Evolutionary conservation across 2,329 filamentous ascomycete genomes (phyloP), one percentile per base, ranked within the genome.

Genomic region (Biscogniauxia marginata): DNA sequence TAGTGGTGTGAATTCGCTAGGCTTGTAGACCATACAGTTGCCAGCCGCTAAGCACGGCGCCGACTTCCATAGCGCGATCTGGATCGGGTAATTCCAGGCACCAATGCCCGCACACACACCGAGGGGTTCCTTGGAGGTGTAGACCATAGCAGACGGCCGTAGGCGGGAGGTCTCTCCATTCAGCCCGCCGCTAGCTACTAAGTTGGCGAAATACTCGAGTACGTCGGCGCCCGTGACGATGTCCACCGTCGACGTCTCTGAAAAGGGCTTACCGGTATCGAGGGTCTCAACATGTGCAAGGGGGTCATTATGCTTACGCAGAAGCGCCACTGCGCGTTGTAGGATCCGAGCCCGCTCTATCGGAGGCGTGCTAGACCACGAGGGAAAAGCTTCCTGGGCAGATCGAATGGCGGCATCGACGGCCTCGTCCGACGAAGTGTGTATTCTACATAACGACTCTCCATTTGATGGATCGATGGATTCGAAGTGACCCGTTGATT

Each of bases 11-110:
- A 90, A 89, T 77, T 96, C 91, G 63, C 89, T 93, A 7, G 91
- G 90, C 75, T 96, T 96, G 77, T 96, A 96, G 46, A 96, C 84
- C 88, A 96, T 93, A 69, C 88, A 90, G 74, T 96, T 96, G 19
- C 91, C 91, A 1, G 91, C 91, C 3, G 91, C 90, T 13, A 96
- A 80, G 65, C 91, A 95, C 0, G 91, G 89, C 0, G 89, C 90
- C 1, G 89, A 92, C 74, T 96, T 96, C 91, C 91, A 96, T 1
- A 96, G 79, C 7, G 91, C 91, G 63, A 96, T 96, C 72, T 96
- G 91, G 62, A 96, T 89, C 11, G 91, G 91, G 70, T 96, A 96
- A 74, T 96, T 96, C 91, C 91, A 96, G 13, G 91, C 91, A 54
- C 91, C 91, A 63, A 96, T 96, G 55, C 90, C 91, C 13, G 84